Evolutionary conservation across 1,139 yeast species (phyloP), one percentile per base, ranked within the genome.

Genomic region (Yamadazyma blattariae): DNA sequence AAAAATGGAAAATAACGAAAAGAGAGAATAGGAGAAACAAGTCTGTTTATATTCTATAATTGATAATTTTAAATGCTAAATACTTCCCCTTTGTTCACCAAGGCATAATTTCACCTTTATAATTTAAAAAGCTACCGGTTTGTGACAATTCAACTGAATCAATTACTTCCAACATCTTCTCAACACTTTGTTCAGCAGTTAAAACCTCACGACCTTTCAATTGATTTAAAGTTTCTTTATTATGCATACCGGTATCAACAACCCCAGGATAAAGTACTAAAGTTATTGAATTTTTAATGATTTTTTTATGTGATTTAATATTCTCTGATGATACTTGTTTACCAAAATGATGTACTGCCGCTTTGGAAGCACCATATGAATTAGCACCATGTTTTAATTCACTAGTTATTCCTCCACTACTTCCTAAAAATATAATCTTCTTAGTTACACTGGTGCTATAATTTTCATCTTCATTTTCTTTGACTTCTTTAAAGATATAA

Each of bases 361-460:
- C 36, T 25, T 42, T 42, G 5, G 46, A 42, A 18, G 39, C 43
- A 23, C 47, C 44, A 32, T 44, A 44, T 14, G 38, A 36, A 34
- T 42, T 40, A 8, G 35, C 38, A n/a, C 34, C 33, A 10, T 14
- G 16, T 14, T 18, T 20, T 8, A 11, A 13, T 7, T 10, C 32
- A 16, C 29, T 20, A n/a, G 33, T 32, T 16, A 21, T 12, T 8
- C 37, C 45, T 17, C 32, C 40, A 10, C 31, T 26, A 25, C 40
- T 32, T 3, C 36, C 21, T 7, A 38, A 10, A 18, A 43, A 39
- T 3, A 36, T 29, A 13, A 43, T 33, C 29, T 40, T 41, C 27
- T 41, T 43, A 10, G 17, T 19, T 12, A 11, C 12, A 4, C 11
- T 21, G 24, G n/a, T 21, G n/a, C 10, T 7, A 9, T n/a, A n/a